phyloP scores from a whole-genome alignment of 176 grass and related monocot genomes.

The Ensete ventricosum region DNA sequence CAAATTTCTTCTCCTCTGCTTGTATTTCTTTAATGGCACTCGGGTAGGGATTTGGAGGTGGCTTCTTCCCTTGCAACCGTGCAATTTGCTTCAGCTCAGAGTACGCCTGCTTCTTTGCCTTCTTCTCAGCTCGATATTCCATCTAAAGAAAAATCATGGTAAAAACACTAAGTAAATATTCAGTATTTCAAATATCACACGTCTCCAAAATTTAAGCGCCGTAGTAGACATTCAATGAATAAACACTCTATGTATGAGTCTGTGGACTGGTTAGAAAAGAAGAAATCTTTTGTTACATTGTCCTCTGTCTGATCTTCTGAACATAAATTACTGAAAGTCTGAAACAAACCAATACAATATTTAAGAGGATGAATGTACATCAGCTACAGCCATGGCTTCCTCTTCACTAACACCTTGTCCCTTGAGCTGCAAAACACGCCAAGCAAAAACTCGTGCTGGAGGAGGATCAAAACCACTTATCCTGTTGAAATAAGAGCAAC shows the following conservation, averaged over 20 bases:
- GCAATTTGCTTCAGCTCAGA: constrained; percentile 62
- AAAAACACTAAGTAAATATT: background rate
- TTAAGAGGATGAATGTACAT: constrained; percentile 33
- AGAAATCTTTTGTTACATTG: background rate
- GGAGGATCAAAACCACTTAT: constrained; percentile 73
- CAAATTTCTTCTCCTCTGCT: constrained; percentile 70
- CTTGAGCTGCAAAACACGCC: constrained; percentile 71
- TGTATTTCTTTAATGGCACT: constrained; percentile 80
- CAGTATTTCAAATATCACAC: background rate
- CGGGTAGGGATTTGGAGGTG: constrained; percentile 73
- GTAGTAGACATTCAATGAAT: background rate
- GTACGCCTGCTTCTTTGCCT: constrained; percentile 70
- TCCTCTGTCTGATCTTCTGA: background rate
- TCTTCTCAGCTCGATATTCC: constrained; percentile 71
- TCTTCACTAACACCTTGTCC: constrained; percentile 55
- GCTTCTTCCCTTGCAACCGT: constrained; percentile 45
- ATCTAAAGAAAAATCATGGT: constrained; percentile 33
- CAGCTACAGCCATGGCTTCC: constrained; percentile 72
- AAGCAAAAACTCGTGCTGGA: constrained; percentile 81
- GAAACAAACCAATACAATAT: background rate
- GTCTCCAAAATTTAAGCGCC: background rate
- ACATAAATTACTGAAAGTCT: background rate
- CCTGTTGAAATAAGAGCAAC: constrained; percentile 26
- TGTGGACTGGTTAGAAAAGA: background rate
- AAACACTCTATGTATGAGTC: background rate